These are phyloP conservation scores for Pluteus cervinus DNA, from an alignment of 768 basidiomycete genomes.

Conservation along the genomic window DNA sequence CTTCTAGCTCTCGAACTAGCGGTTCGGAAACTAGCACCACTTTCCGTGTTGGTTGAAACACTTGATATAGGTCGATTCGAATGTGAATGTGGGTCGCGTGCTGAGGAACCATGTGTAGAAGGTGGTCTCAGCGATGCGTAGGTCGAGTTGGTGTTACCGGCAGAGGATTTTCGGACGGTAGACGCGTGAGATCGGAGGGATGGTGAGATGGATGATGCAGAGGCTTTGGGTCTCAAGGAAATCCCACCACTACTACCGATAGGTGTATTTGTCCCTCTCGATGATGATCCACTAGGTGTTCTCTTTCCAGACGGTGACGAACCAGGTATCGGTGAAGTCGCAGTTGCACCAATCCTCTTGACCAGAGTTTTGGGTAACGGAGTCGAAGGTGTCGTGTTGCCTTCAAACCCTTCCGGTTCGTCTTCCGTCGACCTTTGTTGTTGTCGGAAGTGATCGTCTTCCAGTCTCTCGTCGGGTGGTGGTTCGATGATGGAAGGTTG, in stretches of 20 bases:
- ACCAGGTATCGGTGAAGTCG: no score
- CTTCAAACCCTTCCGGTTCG: no score
- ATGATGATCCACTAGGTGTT: no score
- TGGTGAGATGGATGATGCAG: constrained; percentile 26
- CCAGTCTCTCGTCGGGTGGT: no score
- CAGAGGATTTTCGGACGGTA: constrained; percentile 21
- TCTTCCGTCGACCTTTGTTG: no score
- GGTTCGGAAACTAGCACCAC: no score
- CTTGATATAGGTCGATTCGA: constrained; percentile 11
- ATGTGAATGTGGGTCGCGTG: neutral
- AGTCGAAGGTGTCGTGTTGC: constrained; percentile 6
- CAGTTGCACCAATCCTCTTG: constrained; percentile 6
- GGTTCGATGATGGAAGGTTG: constrained; percentile 21
- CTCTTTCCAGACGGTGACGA: no score
- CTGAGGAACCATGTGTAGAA: constrained; percentile 2
- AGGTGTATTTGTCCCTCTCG: constrained; percentile 8
- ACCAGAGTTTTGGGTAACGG: constrained; percentile 7
- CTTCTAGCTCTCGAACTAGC: no score
- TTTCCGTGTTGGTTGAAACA: constrained; percentile 13
- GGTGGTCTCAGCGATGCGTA: neutral
- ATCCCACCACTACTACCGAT: constrained; percentile 5
- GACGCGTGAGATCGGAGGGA: constrained; percentile 28
- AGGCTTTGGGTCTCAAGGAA: constrained; percentile 20
- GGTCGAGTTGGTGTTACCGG: constrained; percentile 1
- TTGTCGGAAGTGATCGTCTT: no score